Conservation (phyloP, 2,329 filamentous ascomycete genomes). For the Orbilia ellipsospora region DNA sequence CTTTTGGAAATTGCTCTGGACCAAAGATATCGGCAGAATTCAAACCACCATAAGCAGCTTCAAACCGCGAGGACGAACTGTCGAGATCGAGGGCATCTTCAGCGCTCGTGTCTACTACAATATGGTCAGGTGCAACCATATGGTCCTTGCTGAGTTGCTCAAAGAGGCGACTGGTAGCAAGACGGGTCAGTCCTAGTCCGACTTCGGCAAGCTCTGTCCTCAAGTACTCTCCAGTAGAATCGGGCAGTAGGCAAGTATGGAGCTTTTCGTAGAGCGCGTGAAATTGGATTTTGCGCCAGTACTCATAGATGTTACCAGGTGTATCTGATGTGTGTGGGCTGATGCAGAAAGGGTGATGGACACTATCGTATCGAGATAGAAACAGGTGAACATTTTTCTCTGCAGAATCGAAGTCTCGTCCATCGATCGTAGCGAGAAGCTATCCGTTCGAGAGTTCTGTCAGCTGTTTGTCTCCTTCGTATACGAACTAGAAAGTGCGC, state of each 20-base stretch:
- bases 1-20: too few species aligned
- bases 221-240: neutral
- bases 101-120: too few species aligned
- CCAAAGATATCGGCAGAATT: too few species aligned
- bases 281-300: conserved; percentile 2
- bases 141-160: too few species aligned
- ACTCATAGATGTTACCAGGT: neutral
- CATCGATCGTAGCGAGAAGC: neutral
- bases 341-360: conserved; percentile 5
- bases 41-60: too few species aligned
- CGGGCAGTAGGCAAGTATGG: neutral
- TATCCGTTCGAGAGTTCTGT: neutral
- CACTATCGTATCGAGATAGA: neutral
- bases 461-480: neutral
- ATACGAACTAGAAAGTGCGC: neutral
- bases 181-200: neutral
- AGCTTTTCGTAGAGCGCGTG: neutral
- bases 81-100: too few species aligned
- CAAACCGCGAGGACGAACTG: too few species aligned
- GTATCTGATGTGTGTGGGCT: neutral
- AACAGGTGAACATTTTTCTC: conserved; percentile 1
- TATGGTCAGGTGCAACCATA: too few species aligned
- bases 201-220: neutral
- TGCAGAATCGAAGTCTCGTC: neutral
- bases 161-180: too few species aligned